A percentile compares a stretch with the other conserved stretches of the same genome.
These are phyloP conservation scores for Scheffersomyces stambukii DNA, from an alignment of 1,139 yeast genomes.

Conservation along the genomic window DNA sequence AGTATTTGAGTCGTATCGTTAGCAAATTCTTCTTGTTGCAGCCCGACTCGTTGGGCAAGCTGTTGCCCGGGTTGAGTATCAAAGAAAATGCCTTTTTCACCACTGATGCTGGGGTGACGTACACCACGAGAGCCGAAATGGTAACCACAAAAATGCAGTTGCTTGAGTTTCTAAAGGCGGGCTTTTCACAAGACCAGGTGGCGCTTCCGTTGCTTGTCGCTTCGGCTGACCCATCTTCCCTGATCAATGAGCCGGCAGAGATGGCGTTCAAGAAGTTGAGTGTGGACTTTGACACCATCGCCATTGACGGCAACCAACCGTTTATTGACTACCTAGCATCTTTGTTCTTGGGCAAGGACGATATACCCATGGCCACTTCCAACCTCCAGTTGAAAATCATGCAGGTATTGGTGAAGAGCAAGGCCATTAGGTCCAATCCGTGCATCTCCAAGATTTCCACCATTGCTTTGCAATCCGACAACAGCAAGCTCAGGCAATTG, in stretches of 20 bases:
- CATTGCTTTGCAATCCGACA: slow-evolving; percentile 54
- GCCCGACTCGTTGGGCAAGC: slow-evolving; percentile 29
- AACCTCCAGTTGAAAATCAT: slow-evolving; percentile 59
- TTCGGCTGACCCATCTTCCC: slow-evolving; percentile 54
- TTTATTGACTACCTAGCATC: slow-evolving; percentile 41
- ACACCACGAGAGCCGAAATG: slow-evolving; percentile 46
- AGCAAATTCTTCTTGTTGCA: slow-evolving; percentile 54
- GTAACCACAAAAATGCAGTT: slow-evolving; percentile 37
- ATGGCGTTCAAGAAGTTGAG: slow-evolving; percentile 47
- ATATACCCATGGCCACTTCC: slow-evolving; percentile 53
- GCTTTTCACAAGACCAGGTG: slow-evolving; percentile 31
- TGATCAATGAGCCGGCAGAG: slow-evolving; percentile 49
- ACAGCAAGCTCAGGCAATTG: slow-evolving; percentile 41
- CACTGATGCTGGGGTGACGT: slow-evolving; percentile 60
- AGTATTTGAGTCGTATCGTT: slow-evolving; percentile 43
- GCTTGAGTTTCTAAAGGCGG: slow-evolving; percentile 33
- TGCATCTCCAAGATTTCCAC: slow-evolving; percentile 42
- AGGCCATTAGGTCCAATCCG: slow-evolving; percentile 38
- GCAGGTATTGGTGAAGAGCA: slow-evolving; percentile 49
- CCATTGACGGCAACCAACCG: slow-evolving; percentile 7
- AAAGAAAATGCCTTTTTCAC: slow-evolving; percentile 59
- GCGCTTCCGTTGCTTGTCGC: slow-evolving; percentile 57
- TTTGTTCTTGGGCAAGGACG: slow-evolving; percentile 43
- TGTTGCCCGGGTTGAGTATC: slow-evolving; percentile 56
- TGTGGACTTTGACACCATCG: slow-evolving; percentile 47